A percentile compares a stretch with the other conserved stretches of the same genome.
Evolutionary conservation across 352 stramenopile species (phyloP).

Genomic region (Pythium chondricola): DNA sequence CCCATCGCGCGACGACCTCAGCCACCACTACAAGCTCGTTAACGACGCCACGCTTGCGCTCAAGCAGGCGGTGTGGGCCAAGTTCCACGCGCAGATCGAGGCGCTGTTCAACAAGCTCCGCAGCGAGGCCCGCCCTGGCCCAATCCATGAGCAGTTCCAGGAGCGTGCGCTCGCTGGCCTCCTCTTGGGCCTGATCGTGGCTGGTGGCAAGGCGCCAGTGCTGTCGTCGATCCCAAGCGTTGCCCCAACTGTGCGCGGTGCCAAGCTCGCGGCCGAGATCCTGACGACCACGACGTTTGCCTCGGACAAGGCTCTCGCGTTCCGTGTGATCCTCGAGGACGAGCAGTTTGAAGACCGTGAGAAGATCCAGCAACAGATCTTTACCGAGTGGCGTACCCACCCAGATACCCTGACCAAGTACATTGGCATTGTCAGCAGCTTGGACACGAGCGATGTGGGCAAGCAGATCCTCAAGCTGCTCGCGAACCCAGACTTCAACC

Average conservation of each 20-base stretch:
- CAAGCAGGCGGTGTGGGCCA: conserved; percentile 61
- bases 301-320: conserved; percentile 50
- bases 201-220: conserved; percentile 39
- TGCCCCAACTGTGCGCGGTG: conserved; percentile 32
- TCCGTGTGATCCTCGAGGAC: conserved; percentile 61
- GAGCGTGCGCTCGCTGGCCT: conserved; percentile 62
- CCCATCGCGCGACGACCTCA: conserved; percentile 50
- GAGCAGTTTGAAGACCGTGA: conserved; percentile 47
- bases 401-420: conserved; percentile 78
- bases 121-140: conserved; percentile 30
- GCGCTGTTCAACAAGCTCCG: conserved; percentile 50
- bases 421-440: conserved; percentile 64
- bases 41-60: conserved; percentile 59
- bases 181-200: conserved; percentile 54
- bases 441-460: conserved; percentile 56
- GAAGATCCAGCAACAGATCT: conserved; percentile 63
- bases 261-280: conserved; percentile 47
- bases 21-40: conserved; percentile 60
- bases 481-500: conserved; percentile 68
- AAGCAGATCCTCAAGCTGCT: conserved; percentile 67
- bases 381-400: conserved; percentile 61
- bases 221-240: conserved; percentile 37
- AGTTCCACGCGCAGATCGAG: conserved; percentile 56
- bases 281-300: conserved; percentile 65
- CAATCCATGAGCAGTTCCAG: conserved; percentile 69